A percentile compares a stretch with the other conserved stretches of the same genome.
Conservation (phyloP, 352 stramenopile genomes). For the Globisporangium paroecandrum region DNA sequence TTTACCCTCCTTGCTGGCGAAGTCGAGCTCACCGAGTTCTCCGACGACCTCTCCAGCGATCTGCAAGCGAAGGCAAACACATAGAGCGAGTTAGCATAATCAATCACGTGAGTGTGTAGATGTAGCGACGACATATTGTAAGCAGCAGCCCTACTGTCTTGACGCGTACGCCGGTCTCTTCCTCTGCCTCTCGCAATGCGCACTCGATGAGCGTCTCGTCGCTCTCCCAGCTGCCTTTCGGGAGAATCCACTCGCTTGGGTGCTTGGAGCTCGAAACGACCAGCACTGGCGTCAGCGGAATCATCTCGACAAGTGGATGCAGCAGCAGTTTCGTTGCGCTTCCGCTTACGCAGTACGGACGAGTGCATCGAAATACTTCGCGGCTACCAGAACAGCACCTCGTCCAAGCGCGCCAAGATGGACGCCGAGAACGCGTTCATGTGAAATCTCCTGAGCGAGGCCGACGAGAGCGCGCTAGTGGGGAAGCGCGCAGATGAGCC, state of each 20-base stretch:
- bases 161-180: constrained; percentile 87
- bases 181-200: constrained; percentile 87
- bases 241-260: constrained; percentile 90
- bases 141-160: background rate
- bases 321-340: background rate
- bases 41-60: constrained; percentile 36
- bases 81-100: background rate
- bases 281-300: constrained; percentile 36
- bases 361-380: no score
- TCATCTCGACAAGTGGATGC: background rate
- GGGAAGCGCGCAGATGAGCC: no score
- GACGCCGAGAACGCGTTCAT: no score
- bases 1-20: constrained; percentile 43
- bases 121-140: background rate
- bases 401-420: no score
- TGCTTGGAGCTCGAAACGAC: constrained; percentile 91
- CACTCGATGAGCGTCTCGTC: constrained; percentile 91
- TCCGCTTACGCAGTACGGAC: constrained; percentile 13
- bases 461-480: no score
- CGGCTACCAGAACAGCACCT: no score
- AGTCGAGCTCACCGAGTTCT: constrained; percentile 45
- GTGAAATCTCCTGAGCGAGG: no score
- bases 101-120: no score
- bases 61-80: constrained; percentile 17
- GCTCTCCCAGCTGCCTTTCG: constrained; percentile 96